Evolutionary conservation across 768 basidiomycete genomes (phyloP).

Genomic region (Daedalea quercina): DNA sequence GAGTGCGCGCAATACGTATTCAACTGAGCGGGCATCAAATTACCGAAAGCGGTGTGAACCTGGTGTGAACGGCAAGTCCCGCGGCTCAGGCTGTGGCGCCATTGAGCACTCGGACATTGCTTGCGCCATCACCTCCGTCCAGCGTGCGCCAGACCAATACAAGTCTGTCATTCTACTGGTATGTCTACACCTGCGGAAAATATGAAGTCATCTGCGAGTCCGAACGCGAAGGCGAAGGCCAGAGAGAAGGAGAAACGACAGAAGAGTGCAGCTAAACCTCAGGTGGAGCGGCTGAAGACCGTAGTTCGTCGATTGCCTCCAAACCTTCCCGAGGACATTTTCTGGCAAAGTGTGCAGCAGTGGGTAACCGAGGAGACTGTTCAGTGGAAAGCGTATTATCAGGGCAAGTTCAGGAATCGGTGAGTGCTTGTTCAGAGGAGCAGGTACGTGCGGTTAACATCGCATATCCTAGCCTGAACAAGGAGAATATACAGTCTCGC

Average conservation of each 20-base stretch:
- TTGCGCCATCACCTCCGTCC: too few relatives aligned
- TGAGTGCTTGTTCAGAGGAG: conserved; percentile 24
- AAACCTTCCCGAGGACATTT: conserved; percentile 85
- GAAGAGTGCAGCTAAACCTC: conserved; percentile 13
- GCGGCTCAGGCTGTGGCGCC: too few relatives aligned
- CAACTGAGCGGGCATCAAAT: too few relatives aligned
- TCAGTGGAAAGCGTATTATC: conserved; percentile 58
- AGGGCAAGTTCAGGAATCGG: conserved; percentile 68
- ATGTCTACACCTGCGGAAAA: too few relatives aligned
- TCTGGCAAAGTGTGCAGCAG: conserved; percentile 84
- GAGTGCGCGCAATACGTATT: too few relatives aligned
- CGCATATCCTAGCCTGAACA: conserved; percentile 49
- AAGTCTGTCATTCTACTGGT: too few relatives aligned
- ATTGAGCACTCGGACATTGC: too few relatives aligned
- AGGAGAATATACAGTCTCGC: conserved; percentile 80
- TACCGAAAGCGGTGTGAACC: too few relatives aligned
- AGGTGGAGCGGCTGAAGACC: conserved; percentile 69
- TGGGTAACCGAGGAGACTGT: conserved; percentile 80
- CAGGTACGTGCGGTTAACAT: neutral
- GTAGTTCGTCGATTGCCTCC: conserved; percentile 86
- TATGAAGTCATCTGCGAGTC: neutral
- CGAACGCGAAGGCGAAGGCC: conserved; percentile 3
- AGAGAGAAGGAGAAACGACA: conserved; percentile 17
- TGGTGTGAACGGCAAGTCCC: too few relatives aligned
- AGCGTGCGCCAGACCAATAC: too few relatives aligned